Percentiles rank a stretch among this genome's conserved stretches.
Evolutionary conservation across 2,329 filamentous ascomycete genomes (phyloP).

Genomic region (Clonostachys chloroleuca): DNA sequence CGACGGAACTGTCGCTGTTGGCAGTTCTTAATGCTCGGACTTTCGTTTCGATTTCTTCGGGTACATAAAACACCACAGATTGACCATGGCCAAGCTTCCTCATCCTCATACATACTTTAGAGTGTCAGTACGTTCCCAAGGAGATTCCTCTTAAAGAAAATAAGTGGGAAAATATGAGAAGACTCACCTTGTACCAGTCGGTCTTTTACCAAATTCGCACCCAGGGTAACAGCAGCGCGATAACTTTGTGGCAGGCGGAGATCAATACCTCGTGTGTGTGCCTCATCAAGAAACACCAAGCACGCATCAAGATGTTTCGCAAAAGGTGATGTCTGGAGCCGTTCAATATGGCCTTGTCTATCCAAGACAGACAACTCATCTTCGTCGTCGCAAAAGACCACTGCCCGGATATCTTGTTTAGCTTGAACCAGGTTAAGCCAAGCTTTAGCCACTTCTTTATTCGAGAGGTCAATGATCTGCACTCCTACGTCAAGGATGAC

Average conservation of each 20-base stretch:
- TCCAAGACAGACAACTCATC: slow-evolving; percentile 39
- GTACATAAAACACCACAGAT: slow-evolving; percentile 56
- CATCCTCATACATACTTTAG: slow-evolving; percentile 65
- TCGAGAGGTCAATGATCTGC: slow-evolving; percentile 58
- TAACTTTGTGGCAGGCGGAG: slow-evolving; percentile 44
- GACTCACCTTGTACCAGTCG: slow-evolving; percentile 50
- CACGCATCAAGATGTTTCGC: slow-evolving; percentile 45
- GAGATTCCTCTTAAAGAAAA: background rate
- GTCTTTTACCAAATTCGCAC: slow-evolving; percentile 54
- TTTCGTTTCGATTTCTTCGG: slow-evolving; percentile 52
- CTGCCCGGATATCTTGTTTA: slow-evolving; percentile 28
- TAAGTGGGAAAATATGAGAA: slow-evolving; percentile 16
- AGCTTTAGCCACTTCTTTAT: slow-evolving; percentile 36
- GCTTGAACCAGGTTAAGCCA: slow-evolving; percentile 44
- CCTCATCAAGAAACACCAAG: slow-evolving; percentile 53
- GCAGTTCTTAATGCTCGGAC: slow-evolving; percentile 27
- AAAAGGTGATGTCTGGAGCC: slow-evolving; percentile 49
- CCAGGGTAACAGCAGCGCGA: slow-evolving; percentile 49
- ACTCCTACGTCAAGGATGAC: slow-evolving; percentile 63
- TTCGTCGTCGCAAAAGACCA: slow-evolving; percentile 52
- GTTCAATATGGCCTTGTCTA: slow-evolving; percentile 18
- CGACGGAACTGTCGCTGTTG: background rate
- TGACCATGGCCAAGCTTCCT: slow-evolving; percentile 63
- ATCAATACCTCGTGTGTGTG: slow-evolving; percentile 57
- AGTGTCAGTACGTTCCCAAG: background rate